Evolutionary conservation across 129 eudicot species (phyloP).

Genomic region (Flaveria brownii): DNA sequence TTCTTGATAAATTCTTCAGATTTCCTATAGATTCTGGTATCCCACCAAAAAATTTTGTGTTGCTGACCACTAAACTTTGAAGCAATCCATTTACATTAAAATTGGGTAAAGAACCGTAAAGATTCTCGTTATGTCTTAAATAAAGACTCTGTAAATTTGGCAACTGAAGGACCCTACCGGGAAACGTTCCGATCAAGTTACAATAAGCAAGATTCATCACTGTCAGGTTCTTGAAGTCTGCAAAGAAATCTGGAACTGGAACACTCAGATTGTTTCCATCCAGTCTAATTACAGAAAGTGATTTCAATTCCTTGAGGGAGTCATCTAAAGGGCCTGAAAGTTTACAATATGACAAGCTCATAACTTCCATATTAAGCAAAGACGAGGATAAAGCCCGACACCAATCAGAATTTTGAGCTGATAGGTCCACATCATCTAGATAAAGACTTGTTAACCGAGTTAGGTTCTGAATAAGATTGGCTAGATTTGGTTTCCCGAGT

Average conservation of each 20-base stretch:
- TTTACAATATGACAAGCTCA: slow-evolving; percentile 55
- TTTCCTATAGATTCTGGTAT: slow-evolving; percentile 53
- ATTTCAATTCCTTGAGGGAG: slow-evolving; percentile 37
- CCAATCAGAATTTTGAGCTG: slow-evolving; percentile 45
- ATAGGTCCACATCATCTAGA: slow-evolving; percentile 49
- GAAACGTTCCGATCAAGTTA: slow-evolving; percentile 46
- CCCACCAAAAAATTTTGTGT: slow-evolving; percentile 43
- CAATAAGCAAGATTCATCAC: slow-evolving; percentile 39
- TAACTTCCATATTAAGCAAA: slow-evolving; percentile 41
- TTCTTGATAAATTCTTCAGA: slow-evolving; percentile 34
- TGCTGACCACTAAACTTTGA: slow-evolving; percentile 36
- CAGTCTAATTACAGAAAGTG: slow-evolving; percentile 47
- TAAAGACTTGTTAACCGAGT: slow-evolving; percentile 41
- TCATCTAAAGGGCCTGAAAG: slow-evolving; percentile 52
- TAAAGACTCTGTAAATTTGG: slow-evolving; percentile 42
- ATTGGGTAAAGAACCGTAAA: slow-evolving; percentile 42
- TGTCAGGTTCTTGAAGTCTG: slow-evolving; percentile 45
- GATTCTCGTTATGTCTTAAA: slow-evolving; percentile 34
- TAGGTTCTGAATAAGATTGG: slow-evolving; percentile 45
- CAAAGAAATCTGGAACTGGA: slow-evolving; percentile 51
- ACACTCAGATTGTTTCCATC: slow-evolving; percentile 40
- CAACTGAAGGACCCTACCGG: slow-evolving; percentile 43
- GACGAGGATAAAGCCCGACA: slow-evolving; percentile 44
- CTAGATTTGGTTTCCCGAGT: slow-evolving; percentile 25
- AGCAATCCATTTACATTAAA: slow-evolving; percentile 38